A percentile compares a stretch with the other conserved stretches of the same genome.
These are phyloP conservation scores for Echinochloa phyllopogon DNA, from an alignment of 176 grass and related monocot species.

Conservation along the genomic window DNA sequence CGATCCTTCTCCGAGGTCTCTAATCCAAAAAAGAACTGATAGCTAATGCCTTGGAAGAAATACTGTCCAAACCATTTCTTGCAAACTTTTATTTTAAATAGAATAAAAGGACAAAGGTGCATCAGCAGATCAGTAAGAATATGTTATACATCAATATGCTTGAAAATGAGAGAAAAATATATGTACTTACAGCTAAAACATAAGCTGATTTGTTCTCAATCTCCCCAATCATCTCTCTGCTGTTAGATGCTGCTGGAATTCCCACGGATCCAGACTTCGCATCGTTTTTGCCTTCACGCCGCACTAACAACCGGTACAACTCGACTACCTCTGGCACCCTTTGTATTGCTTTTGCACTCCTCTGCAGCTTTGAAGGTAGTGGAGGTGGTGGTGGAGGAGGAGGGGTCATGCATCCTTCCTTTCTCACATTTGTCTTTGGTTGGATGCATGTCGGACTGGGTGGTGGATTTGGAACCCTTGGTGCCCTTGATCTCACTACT, in stretches of 20 bases:
- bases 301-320: constrained; percentile 72
- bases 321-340: constrained; percentile 90
- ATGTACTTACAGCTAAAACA: constrained; percentile 86
- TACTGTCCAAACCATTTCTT: constrained; percentile 26
- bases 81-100: constrained; percentile 8
- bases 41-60: neutral
- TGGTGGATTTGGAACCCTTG: constrained; percentile 86
- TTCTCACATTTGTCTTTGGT: constrained; percentile 31
- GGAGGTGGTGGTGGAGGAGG: constrained; percentile 72
- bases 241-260: constrained; percentile 60
- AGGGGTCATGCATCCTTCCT: constrained; percentile 56
- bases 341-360: constrained; percentile 63
- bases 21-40: constrained; percentile 13
- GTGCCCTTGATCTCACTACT: constrained; percentile 48
- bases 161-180: constrained; percentile 2
- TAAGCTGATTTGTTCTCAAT: constrained; percentile 96
- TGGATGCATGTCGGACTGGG: constrained; percentile 55
- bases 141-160: neutral
- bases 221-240: constrained; percentile 94
- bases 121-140: constrained; percentile 9
- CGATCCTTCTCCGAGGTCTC: neutral
- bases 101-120: neutral
- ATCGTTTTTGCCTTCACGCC: constrained; percentile 84
- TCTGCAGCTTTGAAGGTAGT: constrained; percentile 55
- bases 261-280: constrained; percentile 57